These are phyloP conservation scores for Pythium guiyangense DNA, from an alignment of 352 stramenopile genomes.

Conservation along the genomic window DNA sequence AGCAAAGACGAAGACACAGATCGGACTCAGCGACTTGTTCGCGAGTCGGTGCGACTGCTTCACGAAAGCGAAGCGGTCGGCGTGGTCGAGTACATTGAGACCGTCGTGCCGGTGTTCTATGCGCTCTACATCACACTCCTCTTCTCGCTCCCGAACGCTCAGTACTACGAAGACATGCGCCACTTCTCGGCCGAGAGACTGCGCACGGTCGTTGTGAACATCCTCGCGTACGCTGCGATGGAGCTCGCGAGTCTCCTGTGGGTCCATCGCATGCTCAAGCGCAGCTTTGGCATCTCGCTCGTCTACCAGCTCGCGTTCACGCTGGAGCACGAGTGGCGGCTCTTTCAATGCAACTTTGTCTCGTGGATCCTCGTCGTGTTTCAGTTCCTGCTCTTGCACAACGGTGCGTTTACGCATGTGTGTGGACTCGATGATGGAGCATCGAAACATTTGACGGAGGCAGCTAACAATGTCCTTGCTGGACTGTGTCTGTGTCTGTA, in stretches of 20 bases:
- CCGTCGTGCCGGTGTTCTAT: slow-evolving; percentile 23
- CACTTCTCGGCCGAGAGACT: slow-evolving; percentile 9
- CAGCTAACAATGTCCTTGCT: neutral
- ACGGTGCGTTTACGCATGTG: neutral
- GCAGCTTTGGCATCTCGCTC: slow-evolving; percentile 17
- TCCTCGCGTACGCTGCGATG: slow-evolving; percentile 16
- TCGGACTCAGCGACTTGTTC: neutral
- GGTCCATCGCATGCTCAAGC: slow-evolving; percentile 11
- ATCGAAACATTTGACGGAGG: neutral
- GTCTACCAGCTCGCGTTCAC: slow-evolving; percentile 28
- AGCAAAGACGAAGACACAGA: neutral
- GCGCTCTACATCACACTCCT: slow-evolving; percentile 25
- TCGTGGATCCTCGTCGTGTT: slow-evolving; percentile 23
- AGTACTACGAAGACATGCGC: slow-evolving; percentile 22
- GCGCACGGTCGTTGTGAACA: slow-evolving; percentile 1
- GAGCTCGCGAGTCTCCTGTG: slow-evolving; percentile 20
- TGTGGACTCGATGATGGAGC: neutral
- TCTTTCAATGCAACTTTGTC: slow-evolving; percentile 27
- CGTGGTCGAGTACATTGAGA: slow-evolving; percentile 32
- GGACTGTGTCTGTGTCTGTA: neutral
- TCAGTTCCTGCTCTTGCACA: slow-evolving; percentile 21
- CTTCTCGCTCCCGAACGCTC: slow-evolving; percentile 18
- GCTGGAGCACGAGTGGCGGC: slow-evolving; percentile 21
- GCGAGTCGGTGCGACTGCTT: neutral
- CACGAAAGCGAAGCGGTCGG: neutral